phyloP scores from a whole-genome alignment of 2,329 filamentous ascomycete genomes.

The Fusarium dlaminii region DNA sequence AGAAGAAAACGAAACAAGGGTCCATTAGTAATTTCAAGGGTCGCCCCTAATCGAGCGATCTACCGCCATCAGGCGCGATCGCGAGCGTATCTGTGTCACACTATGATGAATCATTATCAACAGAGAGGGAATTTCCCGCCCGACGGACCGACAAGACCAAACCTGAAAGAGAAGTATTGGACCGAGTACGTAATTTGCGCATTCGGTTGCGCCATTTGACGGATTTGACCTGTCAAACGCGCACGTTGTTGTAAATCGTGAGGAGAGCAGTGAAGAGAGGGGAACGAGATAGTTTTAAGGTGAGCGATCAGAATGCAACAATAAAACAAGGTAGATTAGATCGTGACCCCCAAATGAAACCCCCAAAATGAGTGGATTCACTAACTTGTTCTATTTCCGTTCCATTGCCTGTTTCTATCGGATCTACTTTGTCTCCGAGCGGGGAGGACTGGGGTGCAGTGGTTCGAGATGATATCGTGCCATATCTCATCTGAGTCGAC shows the following conservation, averaged over 20 bases:
- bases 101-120: conserved; percentile 35
- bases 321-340: not conserved
- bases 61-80: conserved; percentile 18
- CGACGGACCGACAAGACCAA: conserved; percentile 11
- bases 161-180: conserved; percentile 3
- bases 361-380: conserved; percentile 23
- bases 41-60: conserved; percentile 30
- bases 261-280: not conserved
- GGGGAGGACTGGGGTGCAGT: not conserved
- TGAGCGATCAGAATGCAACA: not conserved
- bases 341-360: conserved; percentile 1
- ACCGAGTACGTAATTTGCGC: conserved; percentile 29
- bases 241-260: not conserved
- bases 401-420: conserved; percentile 9
- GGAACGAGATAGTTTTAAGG: not conserved
- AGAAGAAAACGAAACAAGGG: not conserved
- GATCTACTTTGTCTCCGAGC: conserved; percentile 15
- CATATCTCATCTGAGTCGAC: conserved; percentile 6
- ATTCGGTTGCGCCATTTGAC: conserved; percentile 31
- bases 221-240: not conserved
- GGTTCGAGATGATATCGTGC: conserved; percentile 20
- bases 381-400: conserved; percentile 5
- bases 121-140: not conserved
- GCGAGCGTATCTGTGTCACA: not conserved
- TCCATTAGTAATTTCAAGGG: conserved; percentile 16